Evolutionary conservation across 148 eudicot species (phyloP).

Genomic region (Vaccinium myrtillus): DNA sequence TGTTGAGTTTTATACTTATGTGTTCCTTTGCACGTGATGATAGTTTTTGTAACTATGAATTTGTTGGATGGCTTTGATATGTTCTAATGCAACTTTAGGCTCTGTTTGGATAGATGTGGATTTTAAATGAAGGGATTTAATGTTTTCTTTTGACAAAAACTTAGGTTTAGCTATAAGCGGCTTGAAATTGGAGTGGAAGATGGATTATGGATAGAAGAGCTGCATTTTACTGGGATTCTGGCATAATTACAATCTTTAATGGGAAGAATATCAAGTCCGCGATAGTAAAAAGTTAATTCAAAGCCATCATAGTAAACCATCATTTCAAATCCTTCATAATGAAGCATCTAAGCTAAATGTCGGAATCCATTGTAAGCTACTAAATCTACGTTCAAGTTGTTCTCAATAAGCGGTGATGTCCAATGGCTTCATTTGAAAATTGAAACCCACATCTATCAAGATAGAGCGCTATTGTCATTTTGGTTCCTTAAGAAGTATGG

Average conservation of each 20-base stretch:
- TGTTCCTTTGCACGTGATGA: background rate
- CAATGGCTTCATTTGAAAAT: background rate
- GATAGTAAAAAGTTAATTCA: background rate
- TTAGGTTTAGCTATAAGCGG: background rate
- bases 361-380: background rate
- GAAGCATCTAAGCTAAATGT: background rate
- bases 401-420: background rate
- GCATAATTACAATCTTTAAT: background rate
- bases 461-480: background rate
- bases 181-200: background rate
- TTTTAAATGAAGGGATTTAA: background rate
- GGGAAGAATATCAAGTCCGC: background rate
- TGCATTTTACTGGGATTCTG: background rate
- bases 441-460: background rate
- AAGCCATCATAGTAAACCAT: background rate
- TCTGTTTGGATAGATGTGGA: background rate
- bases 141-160: background rate
- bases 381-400: background rate
- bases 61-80: background rate
- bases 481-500: background rate
- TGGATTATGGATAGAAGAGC: background rate
- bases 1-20: background rate
- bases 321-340: background rate
- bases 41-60: background rate
- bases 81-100: background rate